phyloP scores from a whole-genome alignment of 345 rosid species.

The Gossypium mustelinum region DNA sequence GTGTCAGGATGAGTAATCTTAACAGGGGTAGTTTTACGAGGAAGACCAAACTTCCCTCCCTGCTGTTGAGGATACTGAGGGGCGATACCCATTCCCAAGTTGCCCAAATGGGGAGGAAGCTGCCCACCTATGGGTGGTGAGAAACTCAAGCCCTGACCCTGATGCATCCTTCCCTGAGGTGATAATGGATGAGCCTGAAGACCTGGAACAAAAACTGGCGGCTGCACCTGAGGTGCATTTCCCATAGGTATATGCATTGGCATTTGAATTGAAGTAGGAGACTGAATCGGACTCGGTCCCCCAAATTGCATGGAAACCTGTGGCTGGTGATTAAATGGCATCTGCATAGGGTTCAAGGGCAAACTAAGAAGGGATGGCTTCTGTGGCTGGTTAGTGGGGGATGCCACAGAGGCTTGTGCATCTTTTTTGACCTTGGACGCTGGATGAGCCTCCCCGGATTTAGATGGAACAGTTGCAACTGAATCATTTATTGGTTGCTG shows the following conservation, averaged over 20 bases:
- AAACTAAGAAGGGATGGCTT: slow-evolving; percentile 52
- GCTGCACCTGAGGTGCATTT: slow-evolving; percentile 63
- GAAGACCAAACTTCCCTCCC: slow-evolving; percentile 61
- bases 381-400: slow-evolving; percentile 45
- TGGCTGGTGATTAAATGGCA: slow-evolving; percentile 64
- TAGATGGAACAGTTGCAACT: slow-evolving; percentile 38
- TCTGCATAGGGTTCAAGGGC: slow-evolving; percentile 62
- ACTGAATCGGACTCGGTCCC: slow-evolving; percentile 65
- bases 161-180: slow-evolving; percentile 83
- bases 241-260: slow-evolving; percentile 69
- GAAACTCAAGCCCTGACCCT: slow-evolving; percentile 71
- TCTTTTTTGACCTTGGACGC: slow-evolving; percentile 53
- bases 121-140: slow-evolving; percentile 60
- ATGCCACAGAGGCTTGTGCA: slow-evolving; percentile 42
- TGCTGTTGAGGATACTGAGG: slow-evolving; percentile 70
- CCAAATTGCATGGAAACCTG: slow-evolving; percentile 67
- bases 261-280: slow-evolving; percentile 69
- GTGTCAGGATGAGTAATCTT: slow-evolving; percentile 95
- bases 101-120: slow-evolving; percentile 57
- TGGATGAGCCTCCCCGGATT: slow-evolving; percentile 39
- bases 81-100: slow-evolving; percentile 57
- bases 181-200: slow-evolving; percentile 67
- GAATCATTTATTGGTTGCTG: slow-evolving; percentile 49
- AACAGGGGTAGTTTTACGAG: slow-evolving; percentile 54
- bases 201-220: slow-evolving; percentile 62